phyloP scores from a whole-genome alignment of 768 basidiomycete genomes.

The Suillus tomentosus region DNA sequence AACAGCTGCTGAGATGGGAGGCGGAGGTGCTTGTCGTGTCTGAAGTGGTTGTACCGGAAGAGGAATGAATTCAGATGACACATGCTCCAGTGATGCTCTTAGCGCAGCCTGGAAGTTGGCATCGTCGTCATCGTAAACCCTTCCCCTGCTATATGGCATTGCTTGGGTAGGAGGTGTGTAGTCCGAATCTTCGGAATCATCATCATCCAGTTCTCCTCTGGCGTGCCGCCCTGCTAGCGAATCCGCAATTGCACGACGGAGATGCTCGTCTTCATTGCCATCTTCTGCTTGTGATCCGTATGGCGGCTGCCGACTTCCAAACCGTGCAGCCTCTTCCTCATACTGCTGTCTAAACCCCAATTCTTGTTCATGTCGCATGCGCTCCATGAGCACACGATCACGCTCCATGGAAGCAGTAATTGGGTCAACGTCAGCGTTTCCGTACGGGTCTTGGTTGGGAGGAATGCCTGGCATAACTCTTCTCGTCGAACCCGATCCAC shows the following conservation, averaged over 20 bases:
- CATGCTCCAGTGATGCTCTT: conserved; percentile 72
- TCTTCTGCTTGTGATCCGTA: conserved; percentile 9
- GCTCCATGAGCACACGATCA: conserved; percentile 59
- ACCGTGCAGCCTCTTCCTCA: conserved; percentile 40
- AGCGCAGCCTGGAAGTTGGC: conserved; percentile 86
- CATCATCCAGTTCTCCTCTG: conserved; percentile 23
- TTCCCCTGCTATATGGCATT: conserved; percentile 15
- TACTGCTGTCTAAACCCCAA: conserved; percentile 62
- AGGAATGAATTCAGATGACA: conserved; percentile 53
- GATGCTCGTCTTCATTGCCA: conserved; percentile 59
- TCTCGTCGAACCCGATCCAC: conserved; percentile 19
- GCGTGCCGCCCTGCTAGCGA: conserved; percentile 24
- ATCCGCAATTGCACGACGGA: conserved; percentile 44
- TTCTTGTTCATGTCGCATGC: conserved; percentile 68
- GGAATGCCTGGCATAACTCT: conserved; percentile 24
- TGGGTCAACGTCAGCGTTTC: conserved; percentile 46
- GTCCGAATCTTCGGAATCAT: conserved; percentile 29
- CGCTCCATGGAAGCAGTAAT: conserved; percentile 69
- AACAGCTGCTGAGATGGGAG: conserved; percentile 10
- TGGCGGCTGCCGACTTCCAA: conserved; percentile 18
- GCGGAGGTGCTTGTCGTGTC: conserved; percentile 21
- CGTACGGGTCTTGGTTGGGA: conserved; percentile 32
- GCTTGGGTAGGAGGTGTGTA: conserved; percentile 11
- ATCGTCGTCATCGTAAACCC: conserved; percentile 86
- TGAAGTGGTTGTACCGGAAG: conserved; percentile 25